Conservation (phyloP, 768 basidiomycete species). For the Mycena alexandri region DNA sequence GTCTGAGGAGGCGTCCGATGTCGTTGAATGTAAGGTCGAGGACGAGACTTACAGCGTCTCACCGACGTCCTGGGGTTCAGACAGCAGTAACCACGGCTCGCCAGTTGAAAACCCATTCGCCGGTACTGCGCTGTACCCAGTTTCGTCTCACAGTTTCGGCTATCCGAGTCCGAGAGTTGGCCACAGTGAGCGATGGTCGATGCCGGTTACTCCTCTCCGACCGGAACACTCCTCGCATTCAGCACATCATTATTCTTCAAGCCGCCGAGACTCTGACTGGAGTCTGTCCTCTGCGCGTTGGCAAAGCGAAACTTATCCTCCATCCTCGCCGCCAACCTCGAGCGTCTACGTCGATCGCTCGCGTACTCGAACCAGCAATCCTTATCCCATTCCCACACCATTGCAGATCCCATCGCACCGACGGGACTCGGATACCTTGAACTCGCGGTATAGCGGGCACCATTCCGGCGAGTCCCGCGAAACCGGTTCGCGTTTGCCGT, state of each 20-base stretch:
- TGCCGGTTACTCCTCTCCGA: slow-evolving; percentile 22
- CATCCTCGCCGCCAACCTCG: slow-evolving; percentile 37
- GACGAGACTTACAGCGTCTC: slow-evolving; percentile 58
- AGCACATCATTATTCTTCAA: slow-evolving; percentile 15
- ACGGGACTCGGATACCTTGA: slow-evolving; percentile 32
- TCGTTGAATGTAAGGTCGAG: slow-evolving; percentile 63
- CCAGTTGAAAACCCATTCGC: slow-evolving; percentile 52
- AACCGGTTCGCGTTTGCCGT: slow-evolving; percentile 21
- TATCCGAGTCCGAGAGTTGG: slow-evolving; percentile 27
- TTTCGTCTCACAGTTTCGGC: slow-evolving; percentile 37
- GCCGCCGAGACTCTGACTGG: slow-evolving; percentile 30
- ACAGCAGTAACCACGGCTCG: slow-evolving; percentile 48
- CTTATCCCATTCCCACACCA: slow-evolving; percentile 44
- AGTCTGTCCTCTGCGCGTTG: slow-evolving; percentile 46
- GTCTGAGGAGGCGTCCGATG: slow-evolving; percentile 57
- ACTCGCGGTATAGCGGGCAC: slow-evolving; percentile 25
- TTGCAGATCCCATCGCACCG: slow-evolving; percentile 33
- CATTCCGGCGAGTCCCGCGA: slow-evolving; percentile 31
- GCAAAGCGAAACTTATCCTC: slow-evolving; percentile 52
- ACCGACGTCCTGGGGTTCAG: slow-evolving; percentile 41
- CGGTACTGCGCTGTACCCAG: slow-evolving; percentile 47
- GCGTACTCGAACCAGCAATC: slow-evolving; percentile 52
- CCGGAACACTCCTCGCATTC: slow-evolving; percentile 21
- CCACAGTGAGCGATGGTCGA: slow-evolving; percentile 33
- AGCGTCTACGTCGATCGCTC: slow-evolving; percentile 51